These are phyloP conservation scores for Chamaecyparis obtusa DNA, from an alignment of 75 land plant species.

Conservation along the genomic window DNA sequence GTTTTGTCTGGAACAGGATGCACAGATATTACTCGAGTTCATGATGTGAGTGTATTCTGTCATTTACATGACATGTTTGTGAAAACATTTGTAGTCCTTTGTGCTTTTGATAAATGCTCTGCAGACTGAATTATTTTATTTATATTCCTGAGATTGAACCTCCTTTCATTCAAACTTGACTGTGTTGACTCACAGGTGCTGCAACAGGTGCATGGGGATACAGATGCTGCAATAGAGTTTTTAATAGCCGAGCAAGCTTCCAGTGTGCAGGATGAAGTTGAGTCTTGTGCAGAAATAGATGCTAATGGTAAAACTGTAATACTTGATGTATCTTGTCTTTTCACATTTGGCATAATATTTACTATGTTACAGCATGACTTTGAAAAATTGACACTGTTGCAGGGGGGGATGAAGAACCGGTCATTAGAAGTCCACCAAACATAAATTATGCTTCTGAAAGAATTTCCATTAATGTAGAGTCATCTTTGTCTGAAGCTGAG, in stretches of 20 bases:
- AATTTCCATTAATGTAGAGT: neutral
- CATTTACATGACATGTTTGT: neutral
- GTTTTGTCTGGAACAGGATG: conserved; percentile 78
- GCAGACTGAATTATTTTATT: neutral
- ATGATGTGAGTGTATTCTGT: conserved; percentile 41
- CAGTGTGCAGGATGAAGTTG: conserved; percentile 10
- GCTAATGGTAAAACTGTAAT: conserved; percentile 6
- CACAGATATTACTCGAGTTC: conserved; percentile 38
- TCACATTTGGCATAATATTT: neutral
- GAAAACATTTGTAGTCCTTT: neutral
- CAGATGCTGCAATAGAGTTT: conserved; percentile 75
- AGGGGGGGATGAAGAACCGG: neutral
- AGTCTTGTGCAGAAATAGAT: neutral
- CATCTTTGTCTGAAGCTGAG: neutral
- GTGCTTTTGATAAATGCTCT: neutral
- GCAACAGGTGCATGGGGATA: conserved; percentile 60
- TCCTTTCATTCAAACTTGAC: neutral
- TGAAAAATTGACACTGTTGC: conserved; percentile 2
- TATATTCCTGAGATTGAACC: neutral
- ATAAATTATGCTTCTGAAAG: neutral
- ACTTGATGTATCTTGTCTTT: neutral
- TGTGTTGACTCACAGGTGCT: conserved; percentile 45
- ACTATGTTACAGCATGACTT: neutral
- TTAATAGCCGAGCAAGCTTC: conserved; percentile 52
- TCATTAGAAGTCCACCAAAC: neutral